Conservation (phyloP, 192 early-diverging fungal genomes). For the Entophlyctis luteolus region DNA sequence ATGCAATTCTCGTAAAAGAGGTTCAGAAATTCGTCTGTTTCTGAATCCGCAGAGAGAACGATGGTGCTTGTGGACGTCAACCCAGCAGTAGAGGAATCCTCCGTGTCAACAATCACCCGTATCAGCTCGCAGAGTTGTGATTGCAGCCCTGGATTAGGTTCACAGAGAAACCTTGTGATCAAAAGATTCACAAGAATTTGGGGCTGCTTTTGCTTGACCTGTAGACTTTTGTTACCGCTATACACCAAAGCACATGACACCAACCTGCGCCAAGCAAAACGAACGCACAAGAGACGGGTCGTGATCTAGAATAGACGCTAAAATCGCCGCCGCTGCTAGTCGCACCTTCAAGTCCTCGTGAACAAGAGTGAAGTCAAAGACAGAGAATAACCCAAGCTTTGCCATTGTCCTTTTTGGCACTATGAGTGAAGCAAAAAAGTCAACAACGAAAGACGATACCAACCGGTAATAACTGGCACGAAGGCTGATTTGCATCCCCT, state of each 20-base stretch:
- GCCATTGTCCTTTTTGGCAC: constrained; percentile 53
- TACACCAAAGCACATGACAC: background rate
- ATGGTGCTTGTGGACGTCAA: constrained; percentile 13
- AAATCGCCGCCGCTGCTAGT: constrained; percentile 64
- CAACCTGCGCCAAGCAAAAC: constrained; percentile 61
- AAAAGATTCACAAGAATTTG: constrained; percentile 67
- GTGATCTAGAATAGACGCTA: constrained; percentile 71
- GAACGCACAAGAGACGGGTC: constrained; percentile 73
- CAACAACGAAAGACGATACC: constrained; percentile 5
- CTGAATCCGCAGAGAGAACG: constrained; percentile 42
- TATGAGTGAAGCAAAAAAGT: background rate
- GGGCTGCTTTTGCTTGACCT: constrained; percentile 23
- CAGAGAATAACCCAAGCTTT: constrained; percentile 72
- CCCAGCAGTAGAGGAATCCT: constrained; percentile 26
- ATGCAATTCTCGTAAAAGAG: constrained; percentile 74
- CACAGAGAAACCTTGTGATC: constrained; percentile 58
- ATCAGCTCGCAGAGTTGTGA: constrained; percentile 72
- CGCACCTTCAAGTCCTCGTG: constrained; percentile 55
- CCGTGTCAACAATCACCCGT: constrained; percentile 69
- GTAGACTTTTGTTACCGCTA: background rate
- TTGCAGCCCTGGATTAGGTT: constrained; percentile 63
- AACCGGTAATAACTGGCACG: constrained; percentile 67
- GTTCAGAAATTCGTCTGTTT: constrained; percentile 71
- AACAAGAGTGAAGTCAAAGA: constrained; percentile 68
- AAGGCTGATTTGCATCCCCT: constrained; percentile 59